Conservation (phyloP, 1,139 yeast species). For the Debaryomyces robertsiae region DNA sequence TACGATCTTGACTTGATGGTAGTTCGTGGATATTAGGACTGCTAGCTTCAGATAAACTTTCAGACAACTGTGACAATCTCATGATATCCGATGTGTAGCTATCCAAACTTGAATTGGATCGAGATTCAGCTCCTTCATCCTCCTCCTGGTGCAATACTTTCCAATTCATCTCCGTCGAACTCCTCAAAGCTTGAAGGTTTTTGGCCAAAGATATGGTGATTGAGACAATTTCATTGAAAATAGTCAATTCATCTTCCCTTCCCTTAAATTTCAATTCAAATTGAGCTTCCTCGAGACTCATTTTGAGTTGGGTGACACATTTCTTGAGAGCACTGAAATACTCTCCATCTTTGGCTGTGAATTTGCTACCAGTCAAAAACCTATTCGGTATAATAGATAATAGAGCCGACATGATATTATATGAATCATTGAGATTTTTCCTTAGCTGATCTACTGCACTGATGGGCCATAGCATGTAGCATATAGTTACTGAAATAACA, state of each 20-base stretch:
- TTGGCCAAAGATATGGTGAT: constrained; percentile 56
- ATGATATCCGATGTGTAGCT: constrained; percentile 21
- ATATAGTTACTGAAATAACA: constrained; percentile 55
- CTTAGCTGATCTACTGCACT: constrained; percentile 55
- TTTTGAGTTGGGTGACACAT: constrained; percentile 42
- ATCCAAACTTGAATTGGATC: constrained; percentile 20
- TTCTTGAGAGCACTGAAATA: constrained; percentile 41
- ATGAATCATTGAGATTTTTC: constrained; percentile 52
- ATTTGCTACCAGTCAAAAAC: constrained; percentile 55
- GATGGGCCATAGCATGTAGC: constrained; percentile 66
- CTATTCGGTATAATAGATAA: constrained; percentile 52
- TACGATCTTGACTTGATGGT: constrained; percentile 18
- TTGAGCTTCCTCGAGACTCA: constrained; percentile 59
- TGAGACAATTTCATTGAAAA: constrained; percentile 49
- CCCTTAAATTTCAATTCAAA: constrained; percentile 62
- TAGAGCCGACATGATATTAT: constrained; percentile 54
- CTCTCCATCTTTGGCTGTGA: constrained; percentile 40
- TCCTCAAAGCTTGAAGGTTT: constrained; percentile 66
- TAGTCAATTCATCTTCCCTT: constrained; percentile 52
- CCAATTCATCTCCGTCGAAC: constrained; percentile 71
- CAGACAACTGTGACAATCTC: constrained; percentile 29
- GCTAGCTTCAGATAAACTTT: constrained; percentile 25
- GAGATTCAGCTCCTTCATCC: constrained; percentile 17
- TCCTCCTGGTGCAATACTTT: constrained; percentile 43
- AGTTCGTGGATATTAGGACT: constrained; percentile 3